Percentiles rank a stretch among this genome's conserved stretches.
Conservation (phyloP, 2,329 filamentous ascomycete genomes). For the Colletotrichum higginsianum region DNA sequence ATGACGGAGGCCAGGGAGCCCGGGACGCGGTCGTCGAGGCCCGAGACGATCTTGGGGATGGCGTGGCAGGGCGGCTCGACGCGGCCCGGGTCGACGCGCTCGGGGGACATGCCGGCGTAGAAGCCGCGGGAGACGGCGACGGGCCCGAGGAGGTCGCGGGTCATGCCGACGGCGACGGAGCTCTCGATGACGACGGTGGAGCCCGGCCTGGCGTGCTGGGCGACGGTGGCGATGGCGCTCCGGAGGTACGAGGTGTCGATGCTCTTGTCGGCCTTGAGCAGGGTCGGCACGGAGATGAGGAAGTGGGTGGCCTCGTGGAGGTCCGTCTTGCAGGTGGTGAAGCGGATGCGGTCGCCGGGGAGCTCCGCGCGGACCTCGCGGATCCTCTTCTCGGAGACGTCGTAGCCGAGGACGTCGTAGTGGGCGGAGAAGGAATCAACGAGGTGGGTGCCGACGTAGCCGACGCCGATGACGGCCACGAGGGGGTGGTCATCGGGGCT, state of each 20-base stretch:
- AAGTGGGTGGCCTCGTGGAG: constrained; percentile 56
- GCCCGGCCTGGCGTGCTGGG: constrained; percentile 51
- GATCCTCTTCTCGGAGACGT: constrained; percentile 60
- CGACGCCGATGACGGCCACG: constrained; percentile 66
- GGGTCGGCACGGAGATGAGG: constrained; percentile 59
- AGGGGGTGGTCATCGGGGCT: constrained; percentile 45
- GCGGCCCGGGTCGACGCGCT: constrained; percentile 58
- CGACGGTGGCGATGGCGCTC: constrained; percentile 53
- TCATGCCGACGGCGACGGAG: constrained; percentile 60
- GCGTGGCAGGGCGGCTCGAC: constrained; percentile 46
- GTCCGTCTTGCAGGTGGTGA: constrained; percentile 52
- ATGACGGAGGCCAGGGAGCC: constrained; percentile 53
- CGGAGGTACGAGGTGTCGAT: constrained; percentile 55
- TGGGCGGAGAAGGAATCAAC: constrained; percentile 57
- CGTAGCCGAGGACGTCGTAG: constrained; percentile 62
- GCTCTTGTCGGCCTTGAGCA: constrained; percentile 53
- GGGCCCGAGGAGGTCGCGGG: constrained; percentile 54
- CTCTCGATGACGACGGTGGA: constrained; percentile 58
- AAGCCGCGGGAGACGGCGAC: constrained; percentile 52
- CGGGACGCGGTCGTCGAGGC: constrained; percentile 52
- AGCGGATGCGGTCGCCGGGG: constrained; percentile 47
- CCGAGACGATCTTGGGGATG: constrained; percentile 62
- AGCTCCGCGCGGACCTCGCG: constrained; percentile 50
- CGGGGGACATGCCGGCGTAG: constrained; percentile 54
- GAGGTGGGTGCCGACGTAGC: constrained; percentile 66